phyloP scores from a whole-genome alignment of 805 yeast genomes.

The Cyberlindnera mrakii region DNA sequence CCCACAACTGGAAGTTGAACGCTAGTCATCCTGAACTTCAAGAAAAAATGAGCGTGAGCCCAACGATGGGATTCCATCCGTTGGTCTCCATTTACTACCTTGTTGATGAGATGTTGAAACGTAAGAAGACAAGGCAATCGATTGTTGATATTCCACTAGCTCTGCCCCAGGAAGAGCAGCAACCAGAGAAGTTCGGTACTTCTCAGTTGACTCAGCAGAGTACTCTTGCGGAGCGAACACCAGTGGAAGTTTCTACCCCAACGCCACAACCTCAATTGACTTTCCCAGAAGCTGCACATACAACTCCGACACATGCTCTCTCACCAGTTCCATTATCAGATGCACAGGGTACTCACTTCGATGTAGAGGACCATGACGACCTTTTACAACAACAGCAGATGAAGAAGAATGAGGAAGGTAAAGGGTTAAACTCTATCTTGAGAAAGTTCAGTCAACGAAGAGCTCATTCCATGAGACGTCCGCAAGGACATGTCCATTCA shows the following conservation, averaged over 20 bases:
- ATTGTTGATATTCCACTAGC: constrained; percentile 22
- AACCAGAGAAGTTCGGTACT: constrained; percentile 4
- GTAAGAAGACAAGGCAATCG: constrained; percentile 57
- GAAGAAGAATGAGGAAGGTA: constrained; percentile 25
- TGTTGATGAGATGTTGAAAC: constrained; percentile 75
- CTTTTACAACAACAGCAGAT: constrained; percentile 31
- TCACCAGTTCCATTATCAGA: constrained; percentile 34
- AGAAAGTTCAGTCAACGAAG: constrained; percentile 26
- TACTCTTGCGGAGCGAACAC: not conserved
- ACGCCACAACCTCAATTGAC: constrained; percentile 35
- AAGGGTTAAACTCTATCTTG: constrained; percentile 24
- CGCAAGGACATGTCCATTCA: constrained; percentile 9
- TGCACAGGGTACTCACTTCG: constrained; percentile 32
- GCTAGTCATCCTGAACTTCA: constrained; percentile 6
- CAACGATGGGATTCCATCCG: constrained; percentile 86
- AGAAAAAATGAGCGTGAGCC: constrained; percentile 30
- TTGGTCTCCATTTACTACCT: constrained; percentile 79
- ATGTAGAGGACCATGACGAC: constrained; percentile 32
- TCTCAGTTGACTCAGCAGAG: not conserved
- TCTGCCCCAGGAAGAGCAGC: constrained; percentile 10
- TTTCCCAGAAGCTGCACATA: constrained; percentile 45
- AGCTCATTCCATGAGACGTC: constrained; percentile 21
- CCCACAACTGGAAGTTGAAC: constrained; percentile 48
- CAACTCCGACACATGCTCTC: constrained; percentile 39
- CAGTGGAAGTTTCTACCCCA: constrained; percentile 24